Conservation (phyloP, 1,284 basidiomycete genomes). For the Tylopilus sp. region DNA sequence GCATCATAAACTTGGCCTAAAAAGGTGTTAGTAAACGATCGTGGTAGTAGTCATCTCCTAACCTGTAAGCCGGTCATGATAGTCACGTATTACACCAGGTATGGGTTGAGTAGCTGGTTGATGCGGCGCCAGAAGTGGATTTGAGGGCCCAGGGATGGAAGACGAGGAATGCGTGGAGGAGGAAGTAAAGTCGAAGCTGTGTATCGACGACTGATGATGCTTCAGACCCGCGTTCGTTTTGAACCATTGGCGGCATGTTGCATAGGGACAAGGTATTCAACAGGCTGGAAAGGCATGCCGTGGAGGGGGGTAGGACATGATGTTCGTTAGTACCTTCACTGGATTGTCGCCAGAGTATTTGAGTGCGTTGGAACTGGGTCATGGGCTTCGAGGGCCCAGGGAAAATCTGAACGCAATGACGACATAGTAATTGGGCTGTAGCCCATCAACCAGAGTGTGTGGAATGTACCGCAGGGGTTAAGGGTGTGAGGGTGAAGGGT, state of each 20-base stretch:
- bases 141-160: too few species aligned
- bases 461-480: too few species aligned
- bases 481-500: too few species aligned
- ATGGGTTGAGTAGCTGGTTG: neutral
- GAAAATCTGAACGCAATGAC: too few species aligned
- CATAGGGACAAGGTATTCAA: slow-evolving; percentile 10
- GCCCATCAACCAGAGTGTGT: too few species aligned
- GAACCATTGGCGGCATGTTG: slow-evolving; percentile 11
- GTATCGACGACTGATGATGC: neutral
- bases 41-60: neutral
- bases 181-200: neutral
- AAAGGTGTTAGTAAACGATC: neutral
- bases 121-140: neutral
- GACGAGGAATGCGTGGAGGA: neutral
- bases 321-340: too few species aligned
- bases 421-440: too few species aligned
- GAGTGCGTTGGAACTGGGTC: too few species aligned
- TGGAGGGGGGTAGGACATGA: neutral
- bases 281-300: neutral
- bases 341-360: too few species aligned
- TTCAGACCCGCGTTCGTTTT: neutral
- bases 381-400: too few species aligned
- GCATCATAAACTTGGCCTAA: slow-evolving; percentile 10
- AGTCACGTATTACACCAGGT: slow-evolving; percentile 2
- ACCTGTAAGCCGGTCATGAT: slow-evolving; percentile 8